These are phyloP conservation scores for Ophidiomyces ophidiicola DNA, from an alignment of 2,329 filamentous ascomycete genomes.

Conservation along the genomic window DNA sequence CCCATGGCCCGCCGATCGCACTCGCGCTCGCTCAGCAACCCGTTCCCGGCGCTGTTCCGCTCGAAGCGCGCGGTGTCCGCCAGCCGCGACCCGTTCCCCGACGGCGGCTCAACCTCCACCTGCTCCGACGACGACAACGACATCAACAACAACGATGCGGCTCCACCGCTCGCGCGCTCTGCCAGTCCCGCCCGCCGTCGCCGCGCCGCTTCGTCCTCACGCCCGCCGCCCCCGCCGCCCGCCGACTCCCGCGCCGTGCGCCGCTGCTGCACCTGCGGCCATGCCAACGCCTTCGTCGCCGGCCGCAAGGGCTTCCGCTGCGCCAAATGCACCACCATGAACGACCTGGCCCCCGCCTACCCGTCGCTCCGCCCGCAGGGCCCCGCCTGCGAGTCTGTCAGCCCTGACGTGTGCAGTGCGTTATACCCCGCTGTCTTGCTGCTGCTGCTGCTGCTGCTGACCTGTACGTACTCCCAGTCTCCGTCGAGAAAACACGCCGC, in stretches of 20 bases:
- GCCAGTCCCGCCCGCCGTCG: no score
- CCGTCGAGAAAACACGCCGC: slow-evolving; percentile 10
- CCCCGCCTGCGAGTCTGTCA: neutral
- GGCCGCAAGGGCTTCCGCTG: slow-evolving; percentile 66
- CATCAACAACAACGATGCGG: no score
- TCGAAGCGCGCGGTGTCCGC: slow-evolving; percentile 45
- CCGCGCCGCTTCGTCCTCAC: no score
- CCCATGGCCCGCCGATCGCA: slow-evolving; percentile 29
- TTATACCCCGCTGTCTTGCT: neutral
- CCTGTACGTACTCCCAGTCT: slow-evolving; percentile 9
- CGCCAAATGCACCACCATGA: slow-evolving; percentile 72
- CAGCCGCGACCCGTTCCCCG: slow-evolving; percentile 31
- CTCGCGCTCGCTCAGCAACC: slow-evolving; percentile 64
- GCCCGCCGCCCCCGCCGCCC: slow-evolving; percentile 22
- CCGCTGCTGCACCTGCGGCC: slow-evolving; percentile 76
- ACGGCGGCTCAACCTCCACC: no score
- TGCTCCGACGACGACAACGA: slow-evolving; percentile 34
- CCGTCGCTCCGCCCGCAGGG: slow-evolving; percentile 15
- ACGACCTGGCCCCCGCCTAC: slow-evolving; percentile 51
- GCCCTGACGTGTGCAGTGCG: neutral
- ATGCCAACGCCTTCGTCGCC: slow-evolving; percentile 65
- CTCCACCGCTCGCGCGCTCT: no score
- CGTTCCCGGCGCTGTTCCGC: slow-evolving; percentile 60
- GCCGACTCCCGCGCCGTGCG: slow-evolving; percentile 54
- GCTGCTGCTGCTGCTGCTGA: no score